Evolutionary conservation across 768 basidiomycete genomes (phyloP), one percentile per base, ranked within the genome.

Genomic region (Lyophyllum decastes): DNA sequence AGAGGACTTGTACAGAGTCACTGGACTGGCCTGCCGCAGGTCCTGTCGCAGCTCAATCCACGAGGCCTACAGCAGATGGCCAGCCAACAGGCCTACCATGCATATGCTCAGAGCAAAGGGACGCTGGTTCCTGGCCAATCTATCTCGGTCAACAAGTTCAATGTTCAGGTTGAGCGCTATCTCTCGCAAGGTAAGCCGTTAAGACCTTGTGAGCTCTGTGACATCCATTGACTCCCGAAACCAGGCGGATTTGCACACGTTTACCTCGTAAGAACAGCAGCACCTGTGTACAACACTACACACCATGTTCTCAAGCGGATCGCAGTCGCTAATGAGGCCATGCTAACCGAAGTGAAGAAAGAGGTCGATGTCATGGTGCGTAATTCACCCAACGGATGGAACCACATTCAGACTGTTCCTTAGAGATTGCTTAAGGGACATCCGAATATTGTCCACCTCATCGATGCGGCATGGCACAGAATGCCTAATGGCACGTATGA

Each of bases 361-460:
- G 97, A 99, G 73, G 97, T 99, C 45, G 95, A 98, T 67, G 92
- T 98, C 62, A 99, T 99, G 97, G 97, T 98, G 67, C 66, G 82
- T 66, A 19, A 34, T 54, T 34, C 17, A 43, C 40, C 50, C 57
- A 35, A 59, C 49, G 45, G 46, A 21, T 41, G 45, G 46, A 43
- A 51, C 68, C 58, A 61, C 57, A 60, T 71, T 73, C 65, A 74
- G 63, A 58, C 55, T 71, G 25, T 62, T 65, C 66, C 58, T 59
- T 74, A 96, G 94, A 87, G 94, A 75, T 78, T 94, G 53, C 79
- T 98, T 57, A 89, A 91, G 74, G 92, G 94, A 22, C 95, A 97
- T 69, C 92, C 94, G 2, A 95, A 97, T 70, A 92, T 99, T 62
- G 94, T 97, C 54, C 87, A 97, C 70, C 88, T 98, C 71, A 92